Evolutionary conservation across 208 protist species (phyloP), one percentile per base, ranked within the genome.

Genomic region (Naegleria fowleri): DNA sequence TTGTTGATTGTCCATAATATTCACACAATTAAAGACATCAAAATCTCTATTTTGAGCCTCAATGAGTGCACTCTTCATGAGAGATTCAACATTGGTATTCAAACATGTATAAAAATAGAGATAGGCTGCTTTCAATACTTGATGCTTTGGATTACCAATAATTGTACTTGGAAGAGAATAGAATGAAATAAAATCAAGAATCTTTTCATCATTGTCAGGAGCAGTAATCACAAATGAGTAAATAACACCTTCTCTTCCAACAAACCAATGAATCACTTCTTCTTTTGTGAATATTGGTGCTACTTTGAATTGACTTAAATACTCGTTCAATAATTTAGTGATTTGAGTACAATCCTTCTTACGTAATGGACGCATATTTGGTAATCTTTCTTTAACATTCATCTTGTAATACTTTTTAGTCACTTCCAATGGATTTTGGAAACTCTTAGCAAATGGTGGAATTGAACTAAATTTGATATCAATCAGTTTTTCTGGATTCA

Each of bases 11-110:
- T 98, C 95, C 75, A 99, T 94, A 76, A 99, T 97, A 87, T 99
- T 96, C 5, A 99, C 96, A 88, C 96, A 96, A 95, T 99, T 99
- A 94, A 98, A 99, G 22, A 99, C 99, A 93, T 99, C 99, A 92
- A 98, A 99, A 75, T 96, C 95, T 19, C 93, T 91, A 41, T 94
- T 92, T 59, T 95, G 92, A 0, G 98, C 98, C 9, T 97, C 40
- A 79, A 98, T 96, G 5, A 99, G 95, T 40, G 97, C 92, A 88
- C 98, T 97, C 7, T 92, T 93, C 86, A 99, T 96, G 13, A 99
- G 93, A 36, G 96, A 91, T 15, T 92, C 91, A 2, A 99, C 36
- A 16, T 94, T 86, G 33, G 96, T 93, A 29, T 91, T 98, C 0
- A 90, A 98, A n/a, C 95, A 92, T 0, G 98, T 96, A 93, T 99